Conservation (phyloP, 352 stramenopile species). For the Peronospora belbahrii region DNA sequence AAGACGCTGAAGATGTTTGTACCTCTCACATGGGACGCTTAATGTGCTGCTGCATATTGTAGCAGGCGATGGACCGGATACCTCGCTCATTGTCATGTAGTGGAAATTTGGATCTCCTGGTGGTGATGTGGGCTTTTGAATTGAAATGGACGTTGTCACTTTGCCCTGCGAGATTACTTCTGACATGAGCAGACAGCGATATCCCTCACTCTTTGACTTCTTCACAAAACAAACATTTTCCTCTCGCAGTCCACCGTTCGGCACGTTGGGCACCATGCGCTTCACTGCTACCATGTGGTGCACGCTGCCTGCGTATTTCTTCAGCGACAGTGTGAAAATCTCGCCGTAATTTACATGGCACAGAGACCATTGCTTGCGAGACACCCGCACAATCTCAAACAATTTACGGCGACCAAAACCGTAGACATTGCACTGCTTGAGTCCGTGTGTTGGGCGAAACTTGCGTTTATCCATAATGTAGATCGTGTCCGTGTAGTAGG, state of each 20-base stretch:
- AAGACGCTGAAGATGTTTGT: conserved; percentile 70
- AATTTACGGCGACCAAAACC: conserved; percentile 68
- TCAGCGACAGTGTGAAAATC: conserved; percentile 56
- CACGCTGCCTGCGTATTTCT: conserved; percentile 62
- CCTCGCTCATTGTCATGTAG: conserved; percentile 76
- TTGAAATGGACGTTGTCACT: conserved; percentile 63
- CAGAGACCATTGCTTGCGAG: conserved; percentile 67
- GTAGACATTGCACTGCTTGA: conserved; percentile 68
- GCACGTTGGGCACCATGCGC: conserved; percentile 43
- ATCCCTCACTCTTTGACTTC: conserved; percentile 59
- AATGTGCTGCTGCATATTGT: conserved; percentile 71
- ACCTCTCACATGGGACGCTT: conserved; percentile 48
- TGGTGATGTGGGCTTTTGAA: conserved; percentile 48
- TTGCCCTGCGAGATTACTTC: conserved; percentile 77
- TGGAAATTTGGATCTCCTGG: conserved; percentile 48
- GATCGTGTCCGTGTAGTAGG: conserved; percentile 79
- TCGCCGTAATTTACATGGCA: conserved; percentile 48
- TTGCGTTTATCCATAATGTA: conserved; percentile 77
- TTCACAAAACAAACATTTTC: conserved; percentile 79
- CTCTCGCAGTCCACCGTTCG: conserved; percentile 45
- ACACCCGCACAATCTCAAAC: conserved; percentile 69
- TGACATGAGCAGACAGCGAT: conserved; percentile 70
- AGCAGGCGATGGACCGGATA: conserved; percentile 45
- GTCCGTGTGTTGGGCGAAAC: conserved; percentile 49
- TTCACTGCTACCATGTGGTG: conserved; percentile 75